Conservation (phyloP, 202 grass and related monocot species). For the Carex sylvatica region DNA sequence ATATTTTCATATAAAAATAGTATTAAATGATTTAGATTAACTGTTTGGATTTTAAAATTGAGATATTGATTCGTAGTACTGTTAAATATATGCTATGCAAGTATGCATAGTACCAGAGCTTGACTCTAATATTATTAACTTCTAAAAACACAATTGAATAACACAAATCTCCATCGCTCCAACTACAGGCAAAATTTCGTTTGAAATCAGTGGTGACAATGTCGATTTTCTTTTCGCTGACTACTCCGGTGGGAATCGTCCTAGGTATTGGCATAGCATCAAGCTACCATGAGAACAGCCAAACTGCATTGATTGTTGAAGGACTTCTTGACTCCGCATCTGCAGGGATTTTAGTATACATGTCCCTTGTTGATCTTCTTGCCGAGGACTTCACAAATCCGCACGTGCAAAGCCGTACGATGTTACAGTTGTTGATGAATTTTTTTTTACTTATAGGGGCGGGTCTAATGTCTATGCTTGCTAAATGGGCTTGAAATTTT, state of each 20-base stretch:
- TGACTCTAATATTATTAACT: background rate
- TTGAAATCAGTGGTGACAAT: conserved; percentile 32
- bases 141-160: background rate
- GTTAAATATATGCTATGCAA: too few species aligned
- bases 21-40: too few species aligned
- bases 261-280: conserved; percentile 67
- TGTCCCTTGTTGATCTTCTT: conserved; percentile 71
- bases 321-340: conserved; percentile 45
- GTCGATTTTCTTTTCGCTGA: conserved; percentile 66
- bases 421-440: conserved; percentile 42
- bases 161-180: background rate
- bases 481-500: conserved; percentile 48
- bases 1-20: too few species aligned
- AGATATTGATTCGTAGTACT: too few species aligned
- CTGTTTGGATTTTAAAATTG: too few species aligned
- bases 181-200: conserved; percentile 47
- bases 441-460: conserved; percentile 43
- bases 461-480: conserved; percentile 53
- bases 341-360: conserved; percentile 62
- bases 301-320: conserved; percentile 48
- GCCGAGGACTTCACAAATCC: conserved; percentile 77
- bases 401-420: conserved; percentile 45
- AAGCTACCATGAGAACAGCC: conserved; percentile 50
- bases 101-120: too few species aligned
- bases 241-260: conserved; percentile 48